Conservation (phyloP, 169 alveolate genomes). For the Cryptosporidium baileyi region DNA sequence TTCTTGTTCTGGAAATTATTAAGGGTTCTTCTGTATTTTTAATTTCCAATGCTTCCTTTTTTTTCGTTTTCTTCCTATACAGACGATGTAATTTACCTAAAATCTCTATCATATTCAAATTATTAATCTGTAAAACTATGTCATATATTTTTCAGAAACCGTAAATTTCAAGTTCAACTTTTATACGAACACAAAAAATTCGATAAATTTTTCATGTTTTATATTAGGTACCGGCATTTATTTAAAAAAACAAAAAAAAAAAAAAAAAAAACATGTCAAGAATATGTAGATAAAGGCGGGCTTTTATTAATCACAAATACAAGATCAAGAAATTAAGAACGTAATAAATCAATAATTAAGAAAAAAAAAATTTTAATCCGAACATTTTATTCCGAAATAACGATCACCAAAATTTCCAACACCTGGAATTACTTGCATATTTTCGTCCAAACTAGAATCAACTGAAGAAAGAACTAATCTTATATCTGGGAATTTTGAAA, state of each 20-base stretch:
- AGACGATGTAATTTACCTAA: constrained; percentile 25
- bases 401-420: constrained; percentile 86
- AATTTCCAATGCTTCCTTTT: background rate
- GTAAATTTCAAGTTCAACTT: background rate
- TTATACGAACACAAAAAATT: background rate
- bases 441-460: constrained; percentile 75
- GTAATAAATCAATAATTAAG: background rate
- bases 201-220: background rate
- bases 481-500: constrained; percentile 74
- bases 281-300: too few species aligned
- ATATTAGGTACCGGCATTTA: too few species aligned
- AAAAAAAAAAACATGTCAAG: background rate
- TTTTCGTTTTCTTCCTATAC: background rate
- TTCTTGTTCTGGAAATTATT: constrained; percentile 9
- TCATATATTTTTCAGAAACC: background rate
- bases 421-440: constrained; percentile 79
- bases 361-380: background rate
- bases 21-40: constrained; percentile 28
- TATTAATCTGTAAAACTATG: background rate
- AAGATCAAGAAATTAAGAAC: background rate
- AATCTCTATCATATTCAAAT: background rate
- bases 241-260: background rate
- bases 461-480: constrained; percentile 78
- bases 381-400: constrained; percentile 78
- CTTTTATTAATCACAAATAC: background rate